These are phyloP conservation scores for Zelopaecilomyces penicillatus DNA, from an alignment of 2,329 filamentous ascomycete genomes.

Conservation along the genomic window DNA sequence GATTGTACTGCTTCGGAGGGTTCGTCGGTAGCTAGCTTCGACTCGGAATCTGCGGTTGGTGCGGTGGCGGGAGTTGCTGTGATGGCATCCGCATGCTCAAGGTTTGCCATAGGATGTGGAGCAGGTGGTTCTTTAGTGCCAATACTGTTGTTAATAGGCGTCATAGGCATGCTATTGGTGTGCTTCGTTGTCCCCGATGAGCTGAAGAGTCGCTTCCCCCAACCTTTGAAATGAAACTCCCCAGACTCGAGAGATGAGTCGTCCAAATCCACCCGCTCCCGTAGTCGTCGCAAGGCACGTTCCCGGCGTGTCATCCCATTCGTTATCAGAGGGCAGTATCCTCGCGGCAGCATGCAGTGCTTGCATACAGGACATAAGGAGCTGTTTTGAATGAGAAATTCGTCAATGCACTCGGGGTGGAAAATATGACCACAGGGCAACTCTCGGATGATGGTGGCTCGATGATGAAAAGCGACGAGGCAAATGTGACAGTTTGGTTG, in stretches of 20 bases:
- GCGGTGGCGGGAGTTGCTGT: background rate
- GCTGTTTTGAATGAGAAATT: constrained; percentile 68
- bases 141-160: constrained; percentile 10
- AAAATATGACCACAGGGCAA: constrained; percentile 88
- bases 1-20: constrained; percentile 8
- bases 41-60: background rate
- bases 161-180: constrained; percentile 18
- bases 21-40: constrained; percentile 9
- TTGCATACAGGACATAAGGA: constrained; percentile 91
- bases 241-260: constrained; percentile 24
- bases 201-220: constrained; percentile 27
- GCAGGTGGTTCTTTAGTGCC: background rate
- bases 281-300: constrained; percentile 54
- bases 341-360: constrained; percentile 62
- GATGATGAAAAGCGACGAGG: constrained; percentile 66
- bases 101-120: background rate
- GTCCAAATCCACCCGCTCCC: constrained; percentile 42
- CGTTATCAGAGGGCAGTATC: constrained; percentile 63
- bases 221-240: constrained; percentile 27
- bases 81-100: background rate
- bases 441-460: constrained; percentile 68
- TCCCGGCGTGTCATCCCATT: constrained; percentile 83
- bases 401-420: constrained; percentile 85
- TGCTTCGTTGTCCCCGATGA: constrained; percentile 14
- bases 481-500: constrained; percentile 90